A percentile compares a stretch with the other conserved stretches of the same genome.
Evolutionary conservation across 2,329 filamentous ascomycete genomes (phyloP).

Genomic region (Clonostachys rhizophaga): DNA sequence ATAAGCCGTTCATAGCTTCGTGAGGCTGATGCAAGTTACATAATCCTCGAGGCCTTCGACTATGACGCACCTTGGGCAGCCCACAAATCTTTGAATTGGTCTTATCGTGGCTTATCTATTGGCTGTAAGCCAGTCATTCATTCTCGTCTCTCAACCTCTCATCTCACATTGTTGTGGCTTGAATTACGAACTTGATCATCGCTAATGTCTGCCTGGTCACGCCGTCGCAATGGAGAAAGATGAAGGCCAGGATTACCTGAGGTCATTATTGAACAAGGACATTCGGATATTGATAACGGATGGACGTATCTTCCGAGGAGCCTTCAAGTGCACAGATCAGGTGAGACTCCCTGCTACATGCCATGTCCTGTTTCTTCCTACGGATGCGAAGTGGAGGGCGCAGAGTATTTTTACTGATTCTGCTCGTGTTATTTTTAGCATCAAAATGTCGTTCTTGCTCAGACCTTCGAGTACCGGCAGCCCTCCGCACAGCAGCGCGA

Average conservation of each 20-base stretch:
- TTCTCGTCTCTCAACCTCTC: too few relatives aligned
- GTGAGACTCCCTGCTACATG: constrained; percentile 40
- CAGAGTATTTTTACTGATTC: background rate
- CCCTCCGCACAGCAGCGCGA: constrained; percentile 50
- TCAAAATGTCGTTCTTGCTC: constrained; percentile 78
- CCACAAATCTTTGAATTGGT: too few relatives aligned
- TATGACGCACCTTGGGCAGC: too few relatives aligned
- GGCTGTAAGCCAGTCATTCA: too few relatives aligned
- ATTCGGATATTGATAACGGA: constrained; percentile 78
- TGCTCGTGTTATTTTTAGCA: constrained; percentile 50
- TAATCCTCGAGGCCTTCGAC: too few relatives aligned
- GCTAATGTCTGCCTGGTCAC: too few relatives aligned
- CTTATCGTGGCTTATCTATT: too few relatives aligned
- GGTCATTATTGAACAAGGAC: constrained; percentile 69
- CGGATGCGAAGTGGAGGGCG: too few relatives aligned
- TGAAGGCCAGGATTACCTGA: constrained; percentile 51
- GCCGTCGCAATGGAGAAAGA: constrained; percentile 36
- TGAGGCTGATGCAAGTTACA: too few relatives aligned
- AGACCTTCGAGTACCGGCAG: constrained; percentile 84
- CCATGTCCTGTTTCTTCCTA: background rate
- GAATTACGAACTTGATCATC: too few relatives aligned
- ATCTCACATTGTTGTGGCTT: too few relatives aligned
- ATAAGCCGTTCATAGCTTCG: too few relatives aligned
- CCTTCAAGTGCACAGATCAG: constrained; percentile 92
- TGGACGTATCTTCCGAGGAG: constrained; percentile 81